Conservation (phyloP, 805 yeast species). For the Saturnispora ahearnii region DNA sequence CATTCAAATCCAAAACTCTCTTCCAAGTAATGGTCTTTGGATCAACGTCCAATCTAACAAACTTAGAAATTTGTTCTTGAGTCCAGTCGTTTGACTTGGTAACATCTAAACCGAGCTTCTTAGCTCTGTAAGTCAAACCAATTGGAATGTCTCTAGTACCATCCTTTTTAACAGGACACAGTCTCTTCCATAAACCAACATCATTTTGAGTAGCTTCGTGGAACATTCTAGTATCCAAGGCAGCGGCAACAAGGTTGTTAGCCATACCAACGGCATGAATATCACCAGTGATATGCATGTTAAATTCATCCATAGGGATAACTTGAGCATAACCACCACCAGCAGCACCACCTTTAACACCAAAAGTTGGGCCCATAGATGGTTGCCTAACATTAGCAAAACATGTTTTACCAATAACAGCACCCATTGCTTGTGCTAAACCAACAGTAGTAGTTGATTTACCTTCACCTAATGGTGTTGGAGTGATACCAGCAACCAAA, state of each 20-base stretch:
- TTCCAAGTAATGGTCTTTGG: slow-evolving; percentile 85
- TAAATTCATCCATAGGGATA: slow-evolving; percentile 98
- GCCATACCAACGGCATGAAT: slow-evolving; percentile 95
- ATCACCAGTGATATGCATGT: slow-evolving; percentile 95
- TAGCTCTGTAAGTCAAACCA: slow-evolving; percentile 67
- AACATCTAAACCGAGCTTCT: slow-evolving; percentile 72
- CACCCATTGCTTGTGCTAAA: slow-evolving; percentile 92
- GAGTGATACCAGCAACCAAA: slow-evolving; percentile 94
- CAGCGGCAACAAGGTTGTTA: slow-evolving; percentile 89
- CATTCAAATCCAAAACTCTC: slow-evolving; percentile 92
- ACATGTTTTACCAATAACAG: slow-evolving; percentile 72
- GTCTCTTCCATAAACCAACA: slow-evolving; percentile 68
- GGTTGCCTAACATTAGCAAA: slow-evolving; percentile 97
- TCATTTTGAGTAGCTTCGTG: slow-evolving; percentile 82
- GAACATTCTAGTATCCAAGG: slow-evolving; percentile 94
- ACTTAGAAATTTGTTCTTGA: slow-evolving; percentile 60
- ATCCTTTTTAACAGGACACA: slow-evolving; percentile 72
- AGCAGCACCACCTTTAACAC: slow-evolving; percentile 98
- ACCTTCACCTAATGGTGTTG: slow-evolving; percentile 98
- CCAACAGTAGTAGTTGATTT: slow-evolving; percentile 96
- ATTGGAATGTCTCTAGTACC: slow-evolving; percentile 72
- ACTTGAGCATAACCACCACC: slow-evolving; percentile 99
- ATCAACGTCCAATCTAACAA: slow-evolving; percentile 81
- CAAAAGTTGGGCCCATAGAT: slow-evolving; percentile 97
- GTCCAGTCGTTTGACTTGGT: slow-evolving; percentile 76